A percentile compares a stretch with the other conserved stretches of the same genome.
These are phyloP conservation scores for Acrocalymma vagum DNA, from an alignment of 2,329 filamentous ascomycete genomes.

Conservation along the genomic window DNA sequence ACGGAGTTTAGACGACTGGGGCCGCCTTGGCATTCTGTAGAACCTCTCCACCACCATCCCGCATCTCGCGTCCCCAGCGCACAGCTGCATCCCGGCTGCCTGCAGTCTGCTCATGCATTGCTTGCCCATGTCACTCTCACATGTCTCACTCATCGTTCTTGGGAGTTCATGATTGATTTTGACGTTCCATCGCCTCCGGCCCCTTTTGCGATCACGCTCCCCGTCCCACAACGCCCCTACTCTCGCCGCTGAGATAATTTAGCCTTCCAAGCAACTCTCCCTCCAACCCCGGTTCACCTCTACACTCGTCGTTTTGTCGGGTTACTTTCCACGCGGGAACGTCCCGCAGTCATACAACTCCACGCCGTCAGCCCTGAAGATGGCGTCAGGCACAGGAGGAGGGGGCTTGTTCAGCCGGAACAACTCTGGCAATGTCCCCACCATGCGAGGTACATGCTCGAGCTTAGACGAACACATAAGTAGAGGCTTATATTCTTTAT, in stretches of 20 bases:
- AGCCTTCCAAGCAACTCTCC: conserved; percentile 4
- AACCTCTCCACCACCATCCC: conserved; percentile 31
- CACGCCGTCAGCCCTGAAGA: conserved; percentile 41
- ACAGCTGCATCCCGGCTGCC: conserved; percentile 31
- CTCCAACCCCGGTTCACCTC: conserved; percentile 9
- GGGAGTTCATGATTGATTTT: conserved; percentile 26
- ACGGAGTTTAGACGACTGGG: conserved; percentile 20
- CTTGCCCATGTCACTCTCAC: conserved; percentile 13
- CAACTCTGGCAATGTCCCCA: conserved; percentile 50
- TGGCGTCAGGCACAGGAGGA: conserved; percentile 48
- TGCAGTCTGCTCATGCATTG: conserved; percentile 26
- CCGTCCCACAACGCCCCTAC: conserved; percentile 22
- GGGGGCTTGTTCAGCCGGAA: conserved; percentile 52
- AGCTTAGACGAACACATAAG: not conserved
- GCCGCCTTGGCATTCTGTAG: conserved; percentile 25
- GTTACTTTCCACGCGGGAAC: conserved; percentile 38
- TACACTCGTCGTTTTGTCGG: conserved; percentile 34
- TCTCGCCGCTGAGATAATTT: conserved; percentile 31
- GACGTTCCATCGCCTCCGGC: conserved; percentile 19
- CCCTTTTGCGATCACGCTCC: conserved; percentile 30
- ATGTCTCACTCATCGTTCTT: conserved; percentile 10
- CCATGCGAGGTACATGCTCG: conserved; percentile 48
- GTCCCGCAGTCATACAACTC: conserved; percentile 38
- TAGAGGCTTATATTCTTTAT: conserved; percentile 19
- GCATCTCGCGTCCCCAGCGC: conserved; percentile 31